Conservation (phyloP, 257 asterid species). For the Nemophila menziesii region DNA sequence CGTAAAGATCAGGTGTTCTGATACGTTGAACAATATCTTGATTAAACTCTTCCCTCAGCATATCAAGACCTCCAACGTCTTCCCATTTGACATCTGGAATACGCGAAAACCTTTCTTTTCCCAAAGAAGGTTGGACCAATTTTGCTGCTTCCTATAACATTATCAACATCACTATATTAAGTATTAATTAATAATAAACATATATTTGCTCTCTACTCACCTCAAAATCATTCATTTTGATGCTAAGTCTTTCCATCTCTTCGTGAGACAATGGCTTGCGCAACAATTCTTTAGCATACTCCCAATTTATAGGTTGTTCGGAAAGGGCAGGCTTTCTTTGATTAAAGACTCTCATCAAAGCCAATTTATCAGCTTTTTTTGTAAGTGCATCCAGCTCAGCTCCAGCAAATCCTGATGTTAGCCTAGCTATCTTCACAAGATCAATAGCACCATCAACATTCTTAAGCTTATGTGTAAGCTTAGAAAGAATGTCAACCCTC, state of each 20-base stretch:
- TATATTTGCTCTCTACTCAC: constrained; percentile 18
- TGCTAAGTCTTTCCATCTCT: constrained; percentile 43
- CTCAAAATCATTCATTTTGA: constrained; percentile 83
- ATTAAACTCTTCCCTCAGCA: constrained; percentile 47
- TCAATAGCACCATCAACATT: constrained; percentile 77
- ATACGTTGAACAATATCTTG: constrained; percentile 49
- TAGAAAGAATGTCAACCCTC: constrained; percentile 59
- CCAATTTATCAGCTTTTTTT: constrained; percentile 68
- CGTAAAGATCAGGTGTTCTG: constrained; percentile 53
- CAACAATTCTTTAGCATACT: constrained; percentile 50
- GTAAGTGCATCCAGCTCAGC: constrained; percentile 68
- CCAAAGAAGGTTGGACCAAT: constrained; percentile 69
- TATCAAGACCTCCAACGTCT: constrained; percentile 79
- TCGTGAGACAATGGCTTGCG: constrained; percentile 51
- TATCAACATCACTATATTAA: background rate
- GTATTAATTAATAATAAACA: background rate
- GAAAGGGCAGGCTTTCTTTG: constrained; percentile 32
- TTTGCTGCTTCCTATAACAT: constrained; percentile 64
- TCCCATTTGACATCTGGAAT: constrained; percentile 84
- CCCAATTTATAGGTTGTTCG: constrained; percentile 14
- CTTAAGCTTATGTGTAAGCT: constrained; percentile 39
- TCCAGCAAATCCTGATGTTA: constrained; percentile 86
- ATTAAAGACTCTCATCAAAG: constrained; percentile 64
- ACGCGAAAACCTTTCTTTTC: constrained; percentile 81
- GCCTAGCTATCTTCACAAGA: constrained; percentile 63